phyloP scores from a whole-genome alignment of 2,329 filamentous ascomycete species.

The Cryphonectria parasitica region DNA sequence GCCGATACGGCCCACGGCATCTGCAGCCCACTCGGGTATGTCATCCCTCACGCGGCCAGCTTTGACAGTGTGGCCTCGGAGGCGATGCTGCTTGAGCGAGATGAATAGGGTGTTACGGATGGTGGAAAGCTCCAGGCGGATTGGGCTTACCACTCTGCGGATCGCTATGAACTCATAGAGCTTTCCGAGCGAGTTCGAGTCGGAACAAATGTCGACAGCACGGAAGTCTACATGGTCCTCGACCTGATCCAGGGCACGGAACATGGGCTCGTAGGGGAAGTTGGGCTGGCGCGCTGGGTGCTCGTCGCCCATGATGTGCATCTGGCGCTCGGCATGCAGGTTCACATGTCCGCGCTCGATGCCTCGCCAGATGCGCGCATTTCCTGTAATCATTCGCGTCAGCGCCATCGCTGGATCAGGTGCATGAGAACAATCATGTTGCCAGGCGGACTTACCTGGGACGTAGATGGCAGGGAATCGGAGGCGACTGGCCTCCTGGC shows the following conservation, averaged over 20 bases:
- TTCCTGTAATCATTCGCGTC: background rate
- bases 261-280: slow-evolving; percentile 25
- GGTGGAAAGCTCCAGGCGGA: slow-evolving; percentile 26
- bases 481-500: slow-evolving; percentile 13
- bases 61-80: slow-evolving; percentile 16
- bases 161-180: slow-evolving; percentile 18
- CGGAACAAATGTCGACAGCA: slow-evolving; percentile 21
- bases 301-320: slow-evolving; percentile 13
- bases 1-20: background rate
- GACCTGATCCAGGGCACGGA: slow-evolving; percentile 20
- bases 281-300: slow-evolving; percentile 8
- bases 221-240: background rate
- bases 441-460: slow-evolving; percentile 9
- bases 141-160: background rate
- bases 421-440: background rate
- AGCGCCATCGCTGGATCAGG: background rate
- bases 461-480: slow-evolving; percentile 24
- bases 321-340: background rate
- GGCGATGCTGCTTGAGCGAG: background rate
- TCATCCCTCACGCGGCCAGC: too few species aligned
- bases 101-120: slow-evolving; percentile 25
- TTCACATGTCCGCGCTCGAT: background rate
- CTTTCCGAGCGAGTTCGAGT: slow-evolving; percentile 14
- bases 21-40: slow-evolving; percentile 18
- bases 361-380: slow-evolving; percentile 17